Evolutionary conservation across 208 protist species (phyloP).

Genomic region (Acanthamoeba rhysodes): DNA sequence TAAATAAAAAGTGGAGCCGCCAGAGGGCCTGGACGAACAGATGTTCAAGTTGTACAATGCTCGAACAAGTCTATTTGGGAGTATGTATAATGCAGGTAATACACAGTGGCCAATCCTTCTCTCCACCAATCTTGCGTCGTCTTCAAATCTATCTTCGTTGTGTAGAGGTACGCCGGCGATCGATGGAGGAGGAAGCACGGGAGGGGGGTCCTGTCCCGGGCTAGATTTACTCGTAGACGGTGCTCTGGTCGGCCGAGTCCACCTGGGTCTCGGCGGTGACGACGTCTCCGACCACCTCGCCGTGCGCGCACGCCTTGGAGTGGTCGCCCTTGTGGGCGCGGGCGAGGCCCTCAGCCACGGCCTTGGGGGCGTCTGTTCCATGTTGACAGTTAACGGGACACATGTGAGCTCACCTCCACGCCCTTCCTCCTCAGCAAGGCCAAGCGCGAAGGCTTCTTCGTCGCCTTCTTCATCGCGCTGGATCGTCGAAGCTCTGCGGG

Average conservation of each 20-base stretch:
- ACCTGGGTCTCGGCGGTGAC: background rate
- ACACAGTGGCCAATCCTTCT: no score
- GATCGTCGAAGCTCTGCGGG: no score
- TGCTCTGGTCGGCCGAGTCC: background rate
- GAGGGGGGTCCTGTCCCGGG: background rate
- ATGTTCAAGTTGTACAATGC: no score
- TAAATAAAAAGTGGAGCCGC: no score
- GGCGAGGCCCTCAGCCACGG: constrained; percentile 75
- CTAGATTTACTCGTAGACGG: background rate
- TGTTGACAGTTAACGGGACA: constrained; percentile 62
- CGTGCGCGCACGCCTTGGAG: background rate
- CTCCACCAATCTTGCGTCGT: background rate
- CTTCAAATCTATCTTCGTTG: background rate
- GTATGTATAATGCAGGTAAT: no score
- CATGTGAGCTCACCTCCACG: background rate
- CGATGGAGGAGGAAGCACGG: no score
- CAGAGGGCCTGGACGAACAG: no score
- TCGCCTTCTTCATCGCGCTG: no score
- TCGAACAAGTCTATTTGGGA: no score
- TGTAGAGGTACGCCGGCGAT: background rate
- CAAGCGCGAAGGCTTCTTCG: no score
- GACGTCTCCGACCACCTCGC: background rate
- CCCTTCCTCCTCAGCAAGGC: constrained; percentile 39
- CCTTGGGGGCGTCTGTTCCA: constrained; percentile 81
- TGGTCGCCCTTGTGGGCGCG: constrained; percentile 79